Percentiles rank a stretch among this genome's conserved stretches.
Conservation (phyloP, 75 land plant genomes). For the Larix kaempferi region DNA sequence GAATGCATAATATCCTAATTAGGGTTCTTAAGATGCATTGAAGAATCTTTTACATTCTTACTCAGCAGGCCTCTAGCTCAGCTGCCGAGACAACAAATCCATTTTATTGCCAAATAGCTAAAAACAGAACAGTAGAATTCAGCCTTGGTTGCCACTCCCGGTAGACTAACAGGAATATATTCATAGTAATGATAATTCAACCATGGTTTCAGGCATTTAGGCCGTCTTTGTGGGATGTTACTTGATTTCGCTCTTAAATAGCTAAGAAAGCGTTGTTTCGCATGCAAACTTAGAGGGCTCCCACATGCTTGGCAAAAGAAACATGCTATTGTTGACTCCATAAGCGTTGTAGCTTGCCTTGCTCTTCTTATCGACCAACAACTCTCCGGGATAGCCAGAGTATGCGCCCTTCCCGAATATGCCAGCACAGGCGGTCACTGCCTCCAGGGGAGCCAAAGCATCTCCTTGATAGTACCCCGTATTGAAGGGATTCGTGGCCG, state of each 20-base stretch:
- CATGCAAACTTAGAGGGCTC: slow-evolving; percentile 12
- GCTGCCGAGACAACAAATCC: no score
- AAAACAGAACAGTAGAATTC: no score
- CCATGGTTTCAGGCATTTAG: no score
- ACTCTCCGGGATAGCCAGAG: slow-evolving; percentile 30
- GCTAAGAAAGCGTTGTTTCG: not conserved
- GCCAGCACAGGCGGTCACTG: slow-evolving; percentile 28
- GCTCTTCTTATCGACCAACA: slow-evolving; percentile 10
- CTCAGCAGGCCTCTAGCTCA: no score
- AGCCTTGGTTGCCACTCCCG: no score
- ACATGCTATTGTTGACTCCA: slow-evolving; percentile 20
- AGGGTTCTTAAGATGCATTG: no score
- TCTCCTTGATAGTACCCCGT: slow-evolving; percentile 29
- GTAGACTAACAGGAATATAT: no score
- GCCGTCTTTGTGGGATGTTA: no score
- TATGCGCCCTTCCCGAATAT: slow-evolving; percentile 35
- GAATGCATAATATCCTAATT: no score
- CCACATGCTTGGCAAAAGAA: slow-evolving; percentile 36
- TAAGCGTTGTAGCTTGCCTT: slow-evolving; percentile 30
- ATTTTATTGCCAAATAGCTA: no score
- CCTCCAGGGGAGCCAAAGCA: slow-evolving; percentile 31
- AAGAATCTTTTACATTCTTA: no score
- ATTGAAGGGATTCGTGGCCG: slow-evolving; percentile 22
- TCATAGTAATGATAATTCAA: no score
- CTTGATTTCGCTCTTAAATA: not conserved